A percentile compares a stretch with the other conserved stretches of the same genome.
phyloP scores from a whole-genome alignment of 768 basidiomycete species.

The Lactarius hengduanensis region DNA sequence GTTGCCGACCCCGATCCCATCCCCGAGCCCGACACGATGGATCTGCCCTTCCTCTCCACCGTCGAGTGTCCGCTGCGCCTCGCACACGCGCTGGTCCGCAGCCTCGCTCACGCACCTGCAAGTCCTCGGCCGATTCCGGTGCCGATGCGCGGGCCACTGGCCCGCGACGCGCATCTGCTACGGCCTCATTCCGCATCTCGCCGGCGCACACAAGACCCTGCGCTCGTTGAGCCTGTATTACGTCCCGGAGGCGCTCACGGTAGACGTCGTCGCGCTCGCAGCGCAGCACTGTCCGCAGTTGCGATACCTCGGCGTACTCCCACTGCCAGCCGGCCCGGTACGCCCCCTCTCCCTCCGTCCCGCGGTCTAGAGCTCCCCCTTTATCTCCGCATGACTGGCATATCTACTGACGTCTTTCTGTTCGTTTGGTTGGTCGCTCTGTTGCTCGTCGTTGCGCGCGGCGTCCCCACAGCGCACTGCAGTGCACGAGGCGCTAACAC shows the following conservation, averaged over 20 bases:
- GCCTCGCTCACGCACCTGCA: conserved; percentile 48
- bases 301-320: conserved; percentile 42
- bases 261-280: conserved; percentile 37
- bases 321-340: conserved; percentile 39
- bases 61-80: conserved; percentile 49
- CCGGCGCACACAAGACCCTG: conserved; percentile 33
- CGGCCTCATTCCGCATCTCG: conserved; percentile 18
- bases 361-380: neutral
- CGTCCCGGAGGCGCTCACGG: conserved; percentile 37
- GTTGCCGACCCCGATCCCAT: neutral
- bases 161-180: conserved; percentile 38
- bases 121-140: conserved; percentile 39
- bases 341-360: conserved; percentile 25
- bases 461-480: conserved; percentile 33
- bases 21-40: conserved; percentile 3
- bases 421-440: neutral
- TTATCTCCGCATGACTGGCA: neutral
- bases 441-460: neutral
- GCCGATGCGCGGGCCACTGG: conserved; percentile 31
- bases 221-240: conserved; percentile 40
- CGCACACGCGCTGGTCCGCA: conserved; percentile 41
- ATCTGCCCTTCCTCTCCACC: conserved; percentile 41
- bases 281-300: conserved; percentile 38
- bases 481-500: conserved; percentile 38
- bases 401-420: neutral